A percentile compares a stretch with the other conserved stretches of the same genome.
Conservation (phyloP, 2,329 filamentous ascomycete genomes). For the Dendrostoma leiphaemia region DNA sequence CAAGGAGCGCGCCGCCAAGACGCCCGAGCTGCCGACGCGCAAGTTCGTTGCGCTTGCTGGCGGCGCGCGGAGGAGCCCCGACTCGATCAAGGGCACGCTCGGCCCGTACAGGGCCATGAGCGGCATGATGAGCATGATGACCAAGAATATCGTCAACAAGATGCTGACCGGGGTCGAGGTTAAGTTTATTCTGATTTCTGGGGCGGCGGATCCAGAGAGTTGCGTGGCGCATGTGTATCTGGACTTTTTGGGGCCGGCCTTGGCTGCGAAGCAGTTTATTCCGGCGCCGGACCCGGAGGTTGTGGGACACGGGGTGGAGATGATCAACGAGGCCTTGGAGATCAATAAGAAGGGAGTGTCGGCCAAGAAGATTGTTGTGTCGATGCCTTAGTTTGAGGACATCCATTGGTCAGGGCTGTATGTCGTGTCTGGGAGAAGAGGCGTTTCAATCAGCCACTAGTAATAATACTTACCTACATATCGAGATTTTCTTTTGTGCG, state of each 20-base stretch:
- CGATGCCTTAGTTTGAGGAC: too few relatives aligned
- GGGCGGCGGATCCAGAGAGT: too few relatives aligned
- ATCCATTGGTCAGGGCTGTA: too few relatives aligned
- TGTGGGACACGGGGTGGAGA: conserved; percentile 27
- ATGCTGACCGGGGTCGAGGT: background rate
- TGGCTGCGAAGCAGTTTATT: conserved; percentile 24
- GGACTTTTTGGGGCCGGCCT: conserved; percentile 26
- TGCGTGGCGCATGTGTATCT: too few relatives aligned
- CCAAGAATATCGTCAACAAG: background rate
- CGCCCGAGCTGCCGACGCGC: background rate
- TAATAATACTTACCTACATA: too few relatives aligned
- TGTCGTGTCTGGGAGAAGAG: too few relatives aligned
- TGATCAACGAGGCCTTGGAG: conserved; percentile 28
- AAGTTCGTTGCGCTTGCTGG: background rate
- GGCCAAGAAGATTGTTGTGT: conserved; percentile 36
- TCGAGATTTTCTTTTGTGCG: too few relatives aligned
- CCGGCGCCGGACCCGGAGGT: conserved; percentile 25
- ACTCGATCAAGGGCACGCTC: too few relatives aligned
- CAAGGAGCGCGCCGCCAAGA: background rate
- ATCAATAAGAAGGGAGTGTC: conserved; percentile 31
- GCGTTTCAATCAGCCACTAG: too few relatives aligned
- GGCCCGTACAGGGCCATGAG: too few relatives aligned
- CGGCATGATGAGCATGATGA: background rate
- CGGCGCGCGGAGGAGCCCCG: background rate
- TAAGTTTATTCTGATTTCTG: background rate